phyloP scores from a whole-genome alignment of 495 filamentous ascomycete species.

The Trichocladium antarcticum region DNA sequence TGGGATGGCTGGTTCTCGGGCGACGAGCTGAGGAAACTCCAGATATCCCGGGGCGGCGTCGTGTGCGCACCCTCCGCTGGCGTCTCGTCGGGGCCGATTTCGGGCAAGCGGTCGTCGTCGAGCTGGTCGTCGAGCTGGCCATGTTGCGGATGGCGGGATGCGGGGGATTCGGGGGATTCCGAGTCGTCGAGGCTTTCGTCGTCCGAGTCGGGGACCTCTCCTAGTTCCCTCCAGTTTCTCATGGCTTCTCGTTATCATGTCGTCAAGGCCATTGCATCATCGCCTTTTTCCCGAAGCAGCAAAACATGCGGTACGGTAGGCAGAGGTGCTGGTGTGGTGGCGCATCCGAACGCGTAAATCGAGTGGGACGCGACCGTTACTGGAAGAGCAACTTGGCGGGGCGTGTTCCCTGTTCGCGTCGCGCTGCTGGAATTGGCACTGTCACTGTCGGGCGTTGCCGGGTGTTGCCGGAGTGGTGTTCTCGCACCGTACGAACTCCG shows the following conservation, averaged over 20 bases:
- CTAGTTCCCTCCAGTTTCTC: conserved; percentile 47
- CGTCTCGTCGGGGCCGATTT: not conserved
- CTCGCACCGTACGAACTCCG: conserved; percentile 8
- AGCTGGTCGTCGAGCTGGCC: conserved; percentile 7
- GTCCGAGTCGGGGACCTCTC: conserved; percentile 49
- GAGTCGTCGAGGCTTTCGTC: conserved; percentile 38
- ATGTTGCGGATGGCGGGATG: no score
- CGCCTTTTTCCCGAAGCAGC: not conserved
- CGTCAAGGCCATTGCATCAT: conserved; percentile 13
- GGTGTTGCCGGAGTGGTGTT: not conserved
- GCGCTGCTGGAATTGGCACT: not conserved
- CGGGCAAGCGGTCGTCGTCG: not conserved
- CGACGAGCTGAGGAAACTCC: conserved; percentile 16
- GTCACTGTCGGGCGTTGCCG: not conserved
- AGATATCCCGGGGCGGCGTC: conserved; percentile 7
- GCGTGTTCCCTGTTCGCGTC: no score
- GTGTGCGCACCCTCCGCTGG: not conserved
- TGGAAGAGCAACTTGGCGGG: conserved; percentile 17
- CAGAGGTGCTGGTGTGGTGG: not conserved
- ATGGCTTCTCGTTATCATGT: conserved; percentile 29
- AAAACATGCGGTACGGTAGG: no score
- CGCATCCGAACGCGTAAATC: conserved; percentile 12
- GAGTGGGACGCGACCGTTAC: conserved; percentile 17
- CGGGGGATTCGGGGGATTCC: no score
- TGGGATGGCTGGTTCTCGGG: not conserved